Base-by-base conservation (phyloP, 2,329 filamentous ascomycete genomes). In the Trichoderma sp. region DNA sequence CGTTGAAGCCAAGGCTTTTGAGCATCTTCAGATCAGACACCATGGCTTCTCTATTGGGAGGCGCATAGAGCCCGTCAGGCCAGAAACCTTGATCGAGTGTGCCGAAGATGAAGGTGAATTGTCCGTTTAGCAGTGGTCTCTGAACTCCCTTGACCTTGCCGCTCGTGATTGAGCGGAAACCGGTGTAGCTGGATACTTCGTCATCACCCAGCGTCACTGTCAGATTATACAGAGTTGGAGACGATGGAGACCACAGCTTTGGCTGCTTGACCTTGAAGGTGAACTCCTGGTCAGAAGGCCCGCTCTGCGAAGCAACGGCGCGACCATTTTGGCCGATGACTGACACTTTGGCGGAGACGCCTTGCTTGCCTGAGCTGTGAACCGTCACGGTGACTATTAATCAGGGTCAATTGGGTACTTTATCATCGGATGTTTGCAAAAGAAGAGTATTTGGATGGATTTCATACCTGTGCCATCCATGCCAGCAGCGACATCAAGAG, bases 41-140 rank as follows among this genome's bases (percentile, higher is more conserved):
- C 88, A 92, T 90, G 0, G 90, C 90, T 71, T 92, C 89, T 3
- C 83, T 80, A 10, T 83, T 91, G 0, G 90, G 91, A 0, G 91
- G 85, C 0, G 85, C 85, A 74, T 92, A 86, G 4, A 92, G 80
- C 0, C 90, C 90, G 74, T 92, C 90, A 0, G 89, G 90, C 90
- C 89, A 92, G 76, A 83, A 91, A 0, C 90, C 90, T 73, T 92
- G 90, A 69, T 92, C 90, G 0, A 92, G 81, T 0, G 89, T 90
- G 3, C 89, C 89, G 63, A 92, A 90, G 53, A 86, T 82, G 76
- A 92, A 92, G 14, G 88, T 80, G 49, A 91, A 91, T 66, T 91
- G 82, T n/a, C 88, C 89, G 71, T 92, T 93, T 49, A 92, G 78
- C 0, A 91, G 77, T 0, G 89, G 89, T 0, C 90, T 85, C 68